Evolutionary conservation across 2,329 filamentous ascomycete species (phyloP), one percentile per base, ranked within the genome.

Genomic region (Ascochyta lentis): DNA sequence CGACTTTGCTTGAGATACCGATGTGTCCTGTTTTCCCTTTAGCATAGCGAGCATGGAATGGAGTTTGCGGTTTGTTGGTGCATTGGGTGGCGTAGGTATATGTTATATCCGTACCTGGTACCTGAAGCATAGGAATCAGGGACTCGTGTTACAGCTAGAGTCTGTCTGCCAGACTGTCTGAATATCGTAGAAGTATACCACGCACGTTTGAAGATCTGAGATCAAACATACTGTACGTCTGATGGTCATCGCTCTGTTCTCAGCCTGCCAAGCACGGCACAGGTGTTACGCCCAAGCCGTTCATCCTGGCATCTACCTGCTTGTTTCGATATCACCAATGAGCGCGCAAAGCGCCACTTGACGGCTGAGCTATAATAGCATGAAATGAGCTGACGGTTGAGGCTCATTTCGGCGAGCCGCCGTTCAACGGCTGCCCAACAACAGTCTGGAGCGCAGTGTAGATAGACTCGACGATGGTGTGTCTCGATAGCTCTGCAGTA

Each of bases 31-130:
- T 50, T 42, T 48, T 56, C 50, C 62, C 52, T 54, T 73, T 41
- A 41, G 74, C 64, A 76, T 76, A 69, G 70, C 72, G 65, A 70
- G 58, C 58, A 56, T 60, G 50, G 52, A 38, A 58, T 56, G 49
- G 53, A 44, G 51, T 34, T 58, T 55, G 59, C 53, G 61, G 61
- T 61, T 47, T 4, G 23, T 38, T 19, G 29, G 22, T 42, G 52
- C 55, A 61, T 66, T 58, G 46, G 58, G 49, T 55, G 58, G 64
- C 59, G 65, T 41, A 51, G 15, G 31, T 45, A 41, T 24, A 31
- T 48, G 37, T 16, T 45, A 13, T 29, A 35, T 45, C 7, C 34
- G 40, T 42, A 39, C 13, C 10, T 19, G 6, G 9, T 46, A 38
- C 26, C 9, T 9, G n/a, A 15, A 38, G 23, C 9, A 34, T 42